phyloP scores from a whole-genome alignment of 768 basidiomycete genomes.

The Erythrobasidium yunnanense region DNA sequence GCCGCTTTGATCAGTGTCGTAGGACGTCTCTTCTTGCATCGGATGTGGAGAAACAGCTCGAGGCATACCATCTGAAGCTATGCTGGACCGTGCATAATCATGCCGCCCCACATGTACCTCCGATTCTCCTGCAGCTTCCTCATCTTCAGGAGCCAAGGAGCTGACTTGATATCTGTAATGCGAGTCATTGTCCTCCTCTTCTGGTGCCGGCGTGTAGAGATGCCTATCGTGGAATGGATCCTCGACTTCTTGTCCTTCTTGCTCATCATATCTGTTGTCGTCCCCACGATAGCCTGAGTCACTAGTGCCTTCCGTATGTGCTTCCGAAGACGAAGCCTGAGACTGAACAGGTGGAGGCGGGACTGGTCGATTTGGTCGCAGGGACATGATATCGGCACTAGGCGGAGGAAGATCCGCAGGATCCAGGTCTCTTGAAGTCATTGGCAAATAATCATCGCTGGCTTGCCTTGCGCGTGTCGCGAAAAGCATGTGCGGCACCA shows the following conservation, averaged over 20 bases:
- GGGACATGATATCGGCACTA: neutral
- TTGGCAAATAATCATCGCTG: slow-evolving; percentile 13
- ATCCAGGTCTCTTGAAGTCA: slow-evolving; percentile 8
- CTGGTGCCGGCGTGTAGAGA: neutral
- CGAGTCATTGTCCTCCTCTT: neutral
- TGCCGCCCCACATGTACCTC: neutral
- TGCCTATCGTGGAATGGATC: neutral
- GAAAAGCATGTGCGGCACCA: slow-evolving; percentile 20
- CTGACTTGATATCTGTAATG: neutral
- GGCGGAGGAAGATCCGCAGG: neutral
- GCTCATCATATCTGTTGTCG: neutral
- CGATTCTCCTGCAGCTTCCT: too few relatives aligned
- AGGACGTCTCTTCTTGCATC: neutral
- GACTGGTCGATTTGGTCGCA: neutral
- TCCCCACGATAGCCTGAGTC: neutral
- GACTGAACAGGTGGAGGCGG: neutral
- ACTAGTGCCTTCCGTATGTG: too few relatives aligned
- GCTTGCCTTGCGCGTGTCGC: slow-evolving; percentile 3
- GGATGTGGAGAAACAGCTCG: neutral
- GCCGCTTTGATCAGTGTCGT: neutral
- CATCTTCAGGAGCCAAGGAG: neutral
- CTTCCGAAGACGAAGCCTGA: too few relatives aligned
- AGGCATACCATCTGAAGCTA: neutral
- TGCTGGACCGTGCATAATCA: neutral
- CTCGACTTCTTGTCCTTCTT: neutral